A percentile compares a stretch with the other conserved stretches of the same genome.
Evolutionary conservation across 1,284 basidiomycete species (phyloP).

Genomic region (Ceratobasidium papillatum): DNA sequence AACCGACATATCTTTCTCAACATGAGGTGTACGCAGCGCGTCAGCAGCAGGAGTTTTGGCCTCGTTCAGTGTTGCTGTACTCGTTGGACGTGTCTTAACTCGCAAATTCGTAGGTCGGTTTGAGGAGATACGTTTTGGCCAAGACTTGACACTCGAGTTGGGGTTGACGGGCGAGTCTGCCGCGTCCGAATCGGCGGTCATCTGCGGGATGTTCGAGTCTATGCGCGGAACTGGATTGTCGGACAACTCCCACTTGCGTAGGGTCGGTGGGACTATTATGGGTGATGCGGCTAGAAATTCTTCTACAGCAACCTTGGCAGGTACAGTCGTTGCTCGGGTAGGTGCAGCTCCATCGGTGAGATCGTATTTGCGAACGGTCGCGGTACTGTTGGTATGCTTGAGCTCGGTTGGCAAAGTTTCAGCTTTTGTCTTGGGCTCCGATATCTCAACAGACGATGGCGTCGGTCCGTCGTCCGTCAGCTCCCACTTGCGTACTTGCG

Average conservation of each 20-base stretch:
- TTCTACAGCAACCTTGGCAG: background rate
- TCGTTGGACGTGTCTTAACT: conserved; percentile 15
- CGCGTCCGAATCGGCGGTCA: conserved; percentile 32
- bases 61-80: conserved; percentile 13
- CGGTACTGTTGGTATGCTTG: conserved; percentile 12
- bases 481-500: conserved; percentile 35
- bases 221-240: conserved; percentile 34
- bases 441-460: conserved; percentile 8
- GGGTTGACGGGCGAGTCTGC: conserved; percentile 31
- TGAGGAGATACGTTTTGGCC: conserved; percentile 30
- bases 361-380: conserved; percentile 25
- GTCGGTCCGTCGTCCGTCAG: conserved; percentile 27
- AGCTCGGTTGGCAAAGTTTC: background rate
- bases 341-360: conserved; percentile 26
- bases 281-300: background rate
- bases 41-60: conserved; percentile 11
- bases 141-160: background rate
- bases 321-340: background rate
- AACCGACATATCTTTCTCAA: conserved; percentile 10
- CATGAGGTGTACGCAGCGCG: conserved; percentile 20
- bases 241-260: conserved; percentile 35
- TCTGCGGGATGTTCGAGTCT: conserved; percentile 12
- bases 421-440: background rate
- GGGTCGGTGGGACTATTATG: background rate
- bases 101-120: conserved; percentile 26